Conservation (phyloP, 2,329 filamentous ascomycete genomes). For the Phialophora verrucosa region DNA sequence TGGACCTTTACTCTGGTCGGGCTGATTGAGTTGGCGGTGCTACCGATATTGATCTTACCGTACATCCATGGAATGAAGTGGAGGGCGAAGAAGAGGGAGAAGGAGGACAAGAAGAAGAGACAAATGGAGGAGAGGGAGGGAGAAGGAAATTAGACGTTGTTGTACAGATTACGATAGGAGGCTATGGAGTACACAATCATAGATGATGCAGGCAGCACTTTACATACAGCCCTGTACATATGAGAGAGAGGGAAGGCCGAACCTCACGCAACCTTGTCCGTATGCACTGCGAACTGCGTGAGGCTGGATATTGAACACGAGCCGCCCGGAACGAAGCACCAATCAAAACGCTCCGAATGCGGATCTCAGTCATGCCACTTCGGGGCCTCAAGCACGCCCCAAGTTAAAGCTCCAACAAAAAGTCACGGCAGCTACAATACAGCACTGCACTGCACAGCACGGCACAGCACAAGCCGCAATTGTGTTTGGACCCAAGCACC, state of each 20-base stretch:
- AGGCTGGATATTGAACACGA: background rate
- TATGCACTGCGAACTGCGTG: no score
- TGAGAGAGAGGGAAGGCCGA: no score
- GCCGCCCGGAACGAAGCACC: background rate
- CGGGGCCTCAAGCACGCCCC: no score
- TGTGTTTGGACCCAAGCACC: background rate
- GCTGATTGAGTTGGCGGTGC: slow-evolving; percentile 9
- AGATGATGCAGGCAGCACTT: background rate
- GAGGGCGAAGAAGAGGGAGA: slow-evolving; percentile 11
- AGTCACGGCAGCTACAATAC: background rate
- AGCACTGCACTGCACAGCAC: background rate
- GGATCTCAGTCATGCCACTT: slow-evolving; percentile 10
- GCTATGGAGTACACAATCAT: background rate
- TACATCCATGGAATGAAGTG: slow-evolving; percentile 12
- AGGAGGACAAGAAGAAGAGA: slow-evolving; percentile 9
- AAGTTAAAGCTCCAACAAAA: background rate
- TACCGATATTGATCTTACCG: slow-evolving; percentile 16
- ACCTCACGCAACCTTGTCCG: no score
- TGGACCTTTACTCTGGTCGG: slow-evolving; percentile 28
- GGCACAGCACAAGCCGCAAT: background rate
- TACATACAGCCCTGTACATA: background rate
- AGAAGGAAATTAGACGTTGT: background rate
- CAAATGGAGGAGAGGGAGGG: background rate
- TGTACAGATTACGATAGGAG: background rate
- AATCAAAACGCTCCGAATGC: background rate